These are phyloP conservation scores for Hypoxylon sp. DNA, from an alignment of 2,329 filamentous ascomycete species.

Conservation along the genomic window DNA sequence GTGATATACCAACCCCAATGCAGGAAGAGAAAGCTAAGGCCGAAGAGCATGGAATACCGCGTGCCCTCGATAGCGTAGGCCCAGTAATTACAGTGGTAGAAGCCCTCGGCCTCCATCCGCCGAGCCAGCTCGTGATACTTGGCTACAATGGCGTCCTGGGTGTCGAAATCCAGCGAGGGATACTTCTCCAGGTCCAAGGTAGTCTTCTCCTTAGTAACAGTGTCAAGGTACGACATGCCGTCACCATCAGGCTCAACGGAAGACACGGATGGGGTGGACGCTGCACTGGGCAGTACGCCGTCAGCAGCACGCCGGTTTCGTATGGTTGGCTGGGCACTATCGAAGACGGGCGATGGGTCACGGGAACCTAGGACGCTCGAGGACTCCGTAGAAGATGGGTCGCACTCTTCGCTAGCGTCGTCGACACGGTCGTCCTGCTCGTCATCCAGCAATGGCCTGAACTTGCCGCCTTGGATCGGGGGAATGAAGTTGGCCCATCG, in stretches of 20 bases:
- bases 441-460: conserved; percentile 57
- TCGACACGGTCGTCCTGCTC: conserved; percentile 30
- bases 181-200: conserved; percentile 81
- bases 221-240: conserved; percentile 73
- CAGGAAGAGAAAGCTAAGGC: conserved; percentile 67
- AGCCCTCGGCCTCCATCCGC: conserved; percentile 73
- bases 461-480: conserved; percentile 88
- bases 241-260: conserved; percentile 56
- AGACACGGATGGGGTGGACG: conserved; percentile 68
- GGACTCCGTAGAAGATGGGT: conserved; percentile 40
- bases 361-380: conserved; percentile 64
- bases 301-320: conserved; percentile 43
- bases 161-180: conserved; percentile 75
- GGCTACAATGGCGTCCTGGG: conserved; percentile 76
- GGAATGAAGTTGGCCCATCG: conserved; percentile 88
- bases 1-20: conserved; percentile 70
- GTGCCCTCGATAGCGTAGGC: conserved; percentile 78
- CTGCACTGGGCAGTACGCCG: conserved; percentile 44
- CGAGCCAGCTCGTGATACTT: conserved; percentile 84
- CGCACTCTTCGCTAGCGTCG: conserved; percentile 48
- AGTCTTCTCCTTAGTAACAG: conserved; percentile 76
- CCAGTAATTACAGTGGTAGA: conserved; percentile 85
- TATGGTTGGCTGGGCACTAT: conserved; percentile 46
- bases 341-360: conserved; percentile 60
- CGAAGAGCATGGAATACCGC: conserved; percentile 75